Percentiles rank a stretch among this genome's conserved stretches.
Evolutionary conservation across 441 rosid genomes (phyloP).

Genomic region (Kokia cookei): DNA sequence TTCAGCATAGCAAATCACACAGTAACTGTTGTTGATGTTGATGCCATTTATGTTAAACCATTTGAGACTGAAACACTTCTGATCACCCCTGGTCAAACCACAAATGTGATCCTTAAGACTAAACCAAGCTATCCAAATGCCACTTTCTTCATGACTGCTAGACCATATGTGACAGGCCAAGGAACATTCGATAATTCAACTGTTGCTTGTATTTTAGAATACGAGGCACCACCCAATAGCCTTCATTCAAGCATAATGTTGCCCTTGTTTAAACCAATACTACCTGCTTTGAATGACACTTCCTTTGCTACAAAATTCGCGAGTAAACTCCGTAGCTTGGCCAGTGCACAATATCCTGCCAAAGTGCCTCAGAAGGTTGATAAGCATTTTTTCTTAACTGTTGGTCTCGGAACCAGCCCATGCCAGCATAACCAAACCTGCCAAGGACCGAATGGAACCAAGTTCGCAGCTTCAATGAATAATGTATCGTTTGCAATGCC

Average conservation of each 20-base stretch:
- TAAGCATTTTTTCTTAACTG: slow-evolving; percentile 50
- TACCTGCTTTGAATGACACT: slow-evolving; percentile 69
- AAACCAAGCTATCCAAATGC: slow-evolving; percentile 53
- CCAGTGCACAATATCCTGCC: slow-evolving; percentile 47
- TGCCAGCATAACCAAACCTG: slow-evolving; percentile 62
- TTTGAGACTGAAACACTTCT: slow-evolving; percentile 46
- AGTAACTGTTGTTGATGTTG: slow-evolving; percentile 51
- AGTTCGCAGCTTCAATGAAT: slow-evolving; percentile 44
- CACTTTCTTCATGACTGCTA: slow-evolving; percentile 59
- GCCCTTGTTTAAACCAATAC: slow-evolving; percentile 40
- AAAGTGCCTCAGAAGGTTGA: slow-evolving; percentile 57
- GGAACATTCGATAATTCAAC: background rate
- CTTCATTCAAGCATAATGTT: slow-evolving; percentile 16
- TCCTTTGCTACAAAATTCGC: slow-evolving; percentile 41
- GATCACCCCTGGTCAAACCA: slow-evolving; percentile 69
- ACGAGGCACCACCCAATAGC: slow-evolving; percentile 27
- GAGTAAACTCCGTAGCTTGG: slow-evolving; percentile 47
- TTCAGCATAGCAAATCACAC: slow-evolving; percentile 71
- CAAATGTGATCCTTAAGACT: slow-evolving; percentile 55
- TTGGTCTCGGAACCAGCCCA: slow-evolving; percentile 59
- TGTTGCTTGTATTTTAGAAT: slow-evolving; percentile 19
- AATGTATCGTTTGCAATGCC: slow-evolving; percentile 67
- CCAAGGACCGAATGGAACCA: slow-evolving; percentile 58
- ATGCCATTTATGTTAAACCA: slow-evolving; percentile 65
- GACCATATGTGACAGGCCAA: slow-evolving; percentile 32